These are phyloP conservation scores for Brassica rapa DNA, from an alignment of 345 rosid genomes.

Conservation along the genomic window DNA sequence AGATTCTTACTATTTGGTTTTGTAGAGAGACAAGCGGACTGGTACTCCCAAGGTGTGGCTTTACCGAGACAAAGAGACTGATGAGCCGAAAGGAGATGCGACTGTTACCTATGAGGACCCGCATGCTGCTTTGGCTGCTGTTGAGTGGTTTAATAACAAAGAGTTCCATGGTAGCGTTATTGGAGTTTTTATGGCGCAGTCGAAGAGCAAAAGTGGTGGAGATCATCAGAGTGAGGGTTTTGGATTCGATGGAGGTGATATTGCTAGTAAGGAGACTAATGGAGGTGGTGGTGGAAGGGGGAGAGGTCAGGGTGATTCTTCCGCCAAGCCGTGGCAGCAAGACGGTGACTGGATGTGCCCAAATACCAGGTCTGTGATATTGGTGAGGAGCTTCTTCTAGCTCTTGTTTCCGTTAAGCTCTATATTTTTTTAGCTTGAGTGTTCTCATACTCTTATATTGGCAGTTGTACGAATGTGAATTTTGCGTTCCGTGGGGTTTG, in stretches of 20 bases:
- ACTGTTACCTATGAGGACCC: slow-evolving; percentile 98
- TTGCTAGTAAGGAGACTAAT: slow-evolving; percentile 42
- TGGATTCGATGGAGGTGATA: slow-evolving; percentile 53
- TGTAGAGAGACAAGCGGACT: slow-evolving; percentile 85
- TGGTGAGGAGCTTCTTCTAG: slow-evolving; percentile 98
- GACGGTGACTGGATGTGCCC: slow-evolving; percentile 99
- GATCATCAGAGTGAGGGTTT: slow-evolving; percentile 47
- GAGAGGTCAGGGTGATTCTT: slow-evolving; percentile 74
- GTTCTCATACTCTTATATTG: slow-evolving; percentile 42
- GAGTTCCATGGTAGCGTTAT: slow-evolving; percentile 85
- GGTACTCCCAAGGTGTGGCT: slow-evolving; percentile 94
- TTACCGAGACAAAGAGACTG: slow-evolving; percentile 79
- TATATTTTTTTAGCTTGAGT: slow-evolving; percentile 3
- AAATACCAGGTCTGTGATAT: slow-evolving; percentile 99
- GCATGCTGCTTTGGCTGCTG: slow-evolving; percentile 95
- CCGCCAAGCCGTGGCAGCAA: slow-evolving; percentile 89
- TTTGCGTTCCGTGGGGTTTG: slow-evolving; percentile 98
- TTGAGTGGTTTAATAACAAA: slow-evolving; percentile 96
- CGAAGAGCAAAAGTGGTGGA: slow-evolving; percentile 60
- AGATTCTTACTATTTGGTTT: slow-evolving; percentile 5
- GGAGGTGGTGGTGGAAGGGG: slow-evolving; percentile 61
- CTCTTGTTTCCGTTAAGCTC: slow-evolving; percentile 42
- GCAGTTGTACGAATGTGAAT: slow-evolving; percentile 96
- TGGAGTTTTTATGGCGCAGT: slow-evolving; percentile 82
- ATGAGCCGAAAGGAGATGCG: slow-evolving; percentile 97